Conservation (phyloP, 1,139 yeast genomes). For the Diutina pseudorugosa region DNA sequence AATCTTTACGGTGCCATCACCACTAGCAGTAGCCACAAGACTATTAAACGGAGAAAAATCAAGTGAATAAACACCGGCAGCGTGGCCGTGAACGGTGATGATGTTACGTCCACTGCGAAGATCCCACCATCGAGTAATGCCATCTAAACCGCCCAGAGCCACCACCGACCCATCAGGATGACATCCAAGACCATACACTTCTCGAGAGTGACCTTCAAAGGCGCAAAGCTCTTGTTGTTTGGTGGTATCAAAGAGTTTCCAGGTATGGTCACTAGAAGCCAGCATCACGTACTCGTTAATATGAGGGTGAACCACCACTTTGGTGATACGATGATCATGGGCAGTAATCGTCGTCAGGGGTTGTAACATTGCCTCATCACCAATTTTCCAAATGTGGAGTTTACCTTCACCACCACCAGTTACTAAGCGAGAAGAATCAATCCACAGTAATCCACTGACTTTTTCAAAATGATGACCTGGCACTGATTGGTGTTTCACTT, state of each 20-base stretch:
- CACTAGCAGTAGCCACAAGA: slow-evolving; percentile 73
- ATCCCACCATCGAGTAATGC: slow-evolving; percentile 73
- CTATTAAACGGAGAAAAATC: slow-evolving; percentile 74
- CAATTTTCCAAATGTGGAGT: slow-evolving; percentile 32
- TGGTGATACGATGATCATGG: slow-evolving; percentile 49
- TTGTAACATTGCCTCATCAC: background rate
- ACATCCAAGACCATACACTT: slow-evolving; percentile 48
- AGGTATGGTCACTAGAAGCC: slow-evolving; percentile 77
- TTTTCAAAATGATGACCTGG: slow-evolving; percentile 42
- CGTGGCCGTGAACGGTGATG: slow-evolving; percentile 52
- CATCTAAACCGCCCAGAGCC: slow-evolving; percentile 75
- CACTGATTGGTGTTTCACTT: slow-evolving; percentile 12
- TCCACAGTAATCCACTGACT: slow-evolving; percentile 63
- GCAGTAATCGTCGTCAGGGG: slow-evolving; percentile 10
- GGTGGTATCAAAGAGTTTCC: slow-evolving; percentile 77
- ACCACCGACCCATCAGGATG: slow-evolving; percentile 73
- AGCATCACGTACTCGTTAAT: slow-evolving; percentile 39
- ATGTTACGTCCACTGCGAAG: slow-evolving; percentile 64
- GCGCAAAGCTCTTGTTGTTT: slow-evolving; percentile 20
- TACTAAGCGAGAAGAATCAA: slow-evolving; percentile 14
- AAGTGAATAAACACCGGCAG: slow-evolving; percentile 54
- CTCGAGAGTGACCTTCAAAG: slow-evolving; percentile 86
- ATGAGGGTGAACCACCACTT: slow-evolving; percentile 56
- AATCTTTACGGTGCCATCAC: slow-evolving; percentile 65
- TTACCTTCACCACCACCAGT: slow-evolving; percentile 61